Percentiles rank a stretch among this genome's conserved stretches.
These are phyloP conservation scores for Apiospora aurea DNA, from an alignment of 2,329 filamentous ascomycete genomes.

Conservation along the genomic window DNA sequence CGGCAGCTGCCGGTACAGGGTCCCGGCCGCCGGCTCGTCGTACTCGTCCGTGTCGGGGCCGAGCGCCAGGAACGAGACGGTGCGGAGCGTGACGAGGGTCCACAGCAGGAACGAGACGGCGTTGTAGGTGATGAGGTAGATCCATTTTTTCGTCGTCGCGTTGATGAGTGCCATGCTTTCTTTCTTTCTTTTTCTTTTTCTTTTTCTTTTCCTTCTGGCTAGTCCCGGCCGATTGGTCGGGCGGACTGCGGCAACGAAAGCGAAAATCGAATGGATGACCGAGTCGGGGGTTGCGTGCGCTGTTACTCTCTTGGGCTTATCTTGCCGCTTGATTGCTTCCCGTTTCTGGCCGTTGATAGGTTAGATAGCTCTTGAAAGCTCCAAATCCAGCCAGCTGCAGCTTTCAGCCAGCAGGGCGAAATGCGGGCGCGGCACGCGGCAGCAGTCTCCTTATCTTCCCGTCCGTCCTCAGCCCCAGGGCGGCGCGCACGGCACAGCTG, in stretches of 20 bases:
- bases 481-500: background rate
- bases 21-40: background rate
- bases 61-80: slow-evolving; percentile 13
- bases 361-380: background rate
- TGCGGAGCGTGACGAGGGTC: slow-evolving; percentile 27
- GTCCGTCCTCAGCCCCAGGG: slow-evolving; percentile 3
- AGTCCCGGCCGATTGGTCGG: too few relatives aligned
- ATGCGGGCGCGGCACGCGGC: background rate
- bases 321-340: background rate
- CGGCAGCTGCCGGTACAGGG: slow-evolving; percentile 5
- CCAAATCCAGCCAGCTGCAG: background rate
- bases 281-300: background rate
- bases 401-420: background rate
- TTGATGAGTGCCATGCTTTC: slow-evolving; percentile 8
- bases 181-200: too few relatives aligned
- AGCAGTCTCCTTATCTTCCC: slow-evolving; percentile 5
- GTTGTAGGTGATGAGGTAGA: slow-evolving; percentile 44
- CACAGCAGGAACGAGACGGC: slow-evolving; percentile 34
- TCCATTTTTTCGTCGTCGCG: slow-evolving; percentile 21
- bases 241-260: too few relatives aligned
- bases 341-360: background rate
- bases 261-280: too few relatives aligned
- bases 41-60: slow-evolving; percentile 12
- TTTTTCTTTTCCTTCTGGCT: background rate
- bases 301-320: background rate